Evolutionary conservation across 106 monocot genomes (phyloP), one percentile per base, ranked within the genome.

Genomic region (Gastrodia elata): DNA sequence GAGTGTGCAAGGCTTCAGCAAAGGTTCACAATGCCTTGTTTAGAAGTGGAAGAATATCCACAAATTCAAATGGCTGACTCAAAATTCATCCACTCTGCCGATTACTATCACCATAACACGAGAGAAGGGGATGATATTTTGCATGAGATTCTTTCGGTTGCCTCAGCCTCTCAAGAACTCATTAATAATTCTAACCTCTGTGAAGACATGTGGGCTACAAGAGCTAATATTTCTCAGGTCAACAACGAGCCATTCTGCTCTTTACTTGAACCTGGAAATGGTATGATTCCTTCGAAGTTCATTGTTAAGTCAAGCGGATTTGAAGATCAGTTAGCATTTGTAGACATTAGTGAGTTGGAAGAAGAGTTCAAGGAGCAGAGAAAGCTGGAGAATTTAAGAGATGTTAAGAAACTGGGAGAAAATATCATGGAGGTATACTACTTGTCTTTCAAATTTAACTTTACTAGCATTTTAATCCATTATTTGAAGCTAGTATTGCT

Each of bases 1-100:
- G 89, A 95, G 39, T 95, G 91, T 73, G 89, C 89, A 26, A 84
- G 92, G 85, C 71, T 95, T 68, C 89, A 92, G 40, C 85, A 95
- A 46, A 81, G 92, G 64, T 78, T 95, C 72, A 80, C 87, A 16
- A 64, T 92, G 76, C 95, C 95, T 15, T 80, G 89, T 27, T 38
- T 87, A 70, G 83, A 82, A 78, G 82, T 85, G 25, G 87, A 89
- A 13, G 95, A 92, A 72, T 91, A 86, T 71, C 84, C 81, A 16
- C 82, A 78, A 3, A 1, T 83, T 4, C 78, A 85, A 59, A 42
- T 85, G 1, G 32, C 39, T 8, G 83, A 89, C 32, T 58, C 83
- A 5, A 87, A 85, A 15, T 6, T 36, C 76, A 24, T 81, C 24
- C 78, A 81, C n/a, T n/a, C 70, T 0, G 57, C 68, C 22, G 32